These are phyloP conservation scores for Podaxis sp. DNA, from an alignment of 768 basidiomycete genomes.

Conservation along the genomic window DNA sequence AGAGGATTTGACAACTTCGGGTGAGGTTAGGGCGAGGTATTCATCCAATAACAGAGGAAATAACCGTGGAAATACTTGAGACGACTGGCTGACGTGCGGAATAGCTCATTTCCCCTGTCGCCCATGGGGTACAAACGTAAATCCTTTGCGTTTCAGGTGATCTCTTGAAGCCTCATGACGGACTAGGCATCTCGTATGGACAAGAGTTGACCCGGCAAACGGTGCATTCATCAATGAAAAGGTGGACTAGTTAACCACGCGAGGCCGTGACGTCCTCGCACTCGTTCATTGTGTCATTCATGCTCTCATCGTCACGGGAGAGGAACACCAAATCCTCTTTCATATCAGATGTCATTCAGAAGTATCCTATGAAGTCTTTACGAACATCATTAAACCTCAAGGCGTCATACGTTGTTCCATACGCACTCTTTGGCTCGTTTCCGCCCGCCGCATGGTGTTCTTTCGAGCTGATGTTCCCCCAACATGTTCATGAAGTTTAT, in stretches of 20 bases:
- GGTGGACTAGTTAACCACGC: no score
- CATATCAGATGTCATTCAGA: background rate
- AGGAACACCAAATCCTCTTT: background rate
- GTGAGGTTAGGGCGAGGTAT: background rate
- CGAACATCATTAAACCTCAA: background rate
- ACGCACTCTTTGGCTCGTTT: background rate
- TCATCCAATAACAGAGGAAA: background rate
- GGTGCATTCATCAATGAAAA: background rate
- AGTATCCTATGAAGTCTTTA: background rate
- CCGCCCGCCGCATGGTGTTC: background rate
- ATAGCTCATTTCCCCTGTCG: conserved; percentile 1
- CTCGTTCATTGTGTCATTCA: background rate
- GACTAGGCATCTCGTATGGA: background rate
- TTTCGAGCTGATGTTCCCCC: background rate
- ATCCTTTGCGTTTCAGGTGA: background rate
- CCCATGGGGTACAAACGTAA: conserved; percentile 2
- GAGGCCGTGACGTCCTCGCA: background rate
- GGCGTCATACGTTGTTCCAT: background rate
- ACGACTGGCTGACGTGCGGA: background rate
- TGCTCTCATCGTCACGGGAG: background rate
- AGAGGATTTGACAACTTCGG: background rate
- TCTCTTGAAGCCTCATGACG: background rate
- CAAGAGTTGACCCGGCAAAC: background rate
- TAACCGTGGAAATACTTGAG: background rate
- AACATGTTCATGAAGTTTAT: background rate